Percentiles rank a stretch among this genome's conserved stretches.
These are phyloP conservation scores for Lathyrus sativus DNA, from an alignment of 306 rosid genomes.

Conservation along the genomic window DNA sequence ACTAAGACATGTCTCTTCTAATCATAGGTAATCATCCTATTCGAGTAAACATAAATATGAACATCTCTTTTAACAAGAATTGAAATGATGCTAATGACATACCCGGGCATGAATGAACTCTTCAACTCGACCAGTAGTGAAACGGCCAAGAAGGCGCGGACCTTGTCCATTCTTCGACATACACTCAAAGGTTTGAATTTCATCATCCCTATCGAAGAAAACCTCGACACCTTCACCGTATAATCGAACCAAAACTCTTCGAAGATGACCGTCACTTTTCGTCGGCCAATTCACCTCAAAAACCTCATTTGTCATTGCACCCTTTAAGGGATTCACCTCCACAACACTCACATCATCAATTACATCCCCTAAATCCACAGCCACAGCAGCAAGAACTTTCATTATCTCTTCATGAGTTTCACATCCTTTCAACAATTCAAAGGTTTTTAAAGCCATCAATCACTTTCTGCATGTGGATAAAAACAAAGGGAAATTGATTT, in stretches of 20 bases:
- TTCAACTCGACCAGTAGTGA: constrained; percentile 74
- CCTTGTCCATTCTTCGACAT: constrained; percentile 84
- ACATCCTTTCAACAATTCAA: constrained; percentile 50
- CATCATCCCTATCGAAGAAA: constrained; percentile 81
- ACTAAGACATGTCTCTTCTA: not conserved
- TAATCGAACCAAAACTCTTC: constrained; percentile 72
- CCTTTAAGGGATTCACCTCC: constrained; percentile 68
- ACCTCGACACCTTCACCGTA: constrained; percentile 87
- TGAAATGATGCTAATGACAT: constrained; percentile 32
- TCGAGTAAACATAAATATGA: not conserved
- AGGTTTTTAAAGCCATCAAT: constrained; percentile 52
- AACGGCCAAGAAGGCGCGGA: constrained; percentile 84
- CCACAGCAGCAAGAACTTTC: constrained; percentile 61
- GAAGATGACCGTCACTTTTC: constrained; percentile 37
- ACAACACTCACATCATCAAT: constrained; percentile 55
- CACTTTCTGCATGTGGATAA: constrained; percentile 15
- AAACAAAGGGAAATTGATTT: constrained; percentile 21
- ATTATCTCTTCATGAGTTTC: constrained; percentile 53
- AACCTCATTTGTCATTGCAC: constrained; percentile 94
- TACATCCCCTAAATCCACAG: constrained; percentile 68
- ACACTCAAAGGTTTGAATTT: constrained; percentile 74
- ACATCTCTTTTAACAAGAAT: not conserved
- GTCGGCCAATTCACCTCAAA: constrained; percentile 76
- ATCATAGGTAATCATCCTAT: not conserved
- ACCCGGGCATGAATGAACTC: constrained; percentile 96